Evolutionary conservation across 1,284 basidiomycete genomes (phyloP).

Genomic region (Leccinum subrobustum): DNA sequence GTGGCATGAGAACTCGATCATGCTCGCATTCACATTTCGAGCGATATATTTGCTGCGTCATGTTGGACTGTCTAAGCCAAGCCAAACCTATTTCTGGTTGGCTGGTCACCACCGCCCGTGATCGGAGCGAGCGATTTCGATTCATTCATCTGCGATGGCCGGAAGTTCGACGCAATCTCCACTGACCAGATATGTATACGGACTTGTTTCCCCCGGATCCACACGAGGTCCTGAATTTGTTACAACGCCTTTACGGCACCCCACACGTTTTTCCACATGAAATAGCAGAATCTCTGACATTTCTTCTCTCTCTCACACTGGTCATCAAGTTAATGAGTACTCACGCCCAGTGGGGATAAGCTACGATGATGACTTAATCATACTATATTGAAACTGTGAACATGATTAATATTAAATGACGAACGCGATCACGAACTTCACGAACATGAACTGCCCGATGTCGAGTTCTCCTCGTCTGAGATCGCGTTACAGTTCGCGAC

Average conservation of each 20-base stretch:
- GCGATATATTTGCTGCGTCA: background rate
- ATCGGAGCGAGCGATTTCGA: background rate
- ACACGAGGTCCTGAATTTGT: background rate
- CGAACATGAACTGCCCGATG: background rate
- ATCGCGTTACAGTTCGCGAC: constrained; percentile 4
- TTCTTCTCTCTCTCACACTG: background rate
- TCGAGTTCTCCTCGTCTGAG: constrained; percentile 1
- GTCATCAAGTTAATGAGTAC: background rate
- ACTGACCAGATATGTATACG: constrained; percentile 2
- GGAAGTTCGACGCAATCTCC: constrained; percentile 4
- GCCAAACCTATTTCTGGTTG: background rate
- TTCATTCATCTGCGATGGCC: background rate
- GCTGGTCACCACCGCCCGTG: background rate
- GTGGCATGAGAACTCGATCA: constrained; percentile 3
- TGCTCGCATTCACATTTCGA: background rate
- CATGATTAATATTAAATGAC: background rate
- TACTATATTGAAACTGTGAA: background rate
- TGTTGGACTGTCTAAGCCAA: background rate
- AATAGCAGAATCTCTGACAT: background rate
- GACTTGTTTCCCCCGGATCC: background rate
- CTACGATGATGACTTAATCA: background rate
- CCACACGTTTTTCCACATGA: background rate
- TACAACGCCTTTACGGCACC: background rate
- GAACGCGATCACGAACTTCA: background rate
- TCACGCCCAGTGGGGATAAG: background rate